A percentile compares a stretch with the other conserved stretches of the same genome.
Evolutionary conservation across 2,329 filamentous ascomycete genomes (phyloP).

Genomic region (Ceratocystis harringtonii): DNA sequence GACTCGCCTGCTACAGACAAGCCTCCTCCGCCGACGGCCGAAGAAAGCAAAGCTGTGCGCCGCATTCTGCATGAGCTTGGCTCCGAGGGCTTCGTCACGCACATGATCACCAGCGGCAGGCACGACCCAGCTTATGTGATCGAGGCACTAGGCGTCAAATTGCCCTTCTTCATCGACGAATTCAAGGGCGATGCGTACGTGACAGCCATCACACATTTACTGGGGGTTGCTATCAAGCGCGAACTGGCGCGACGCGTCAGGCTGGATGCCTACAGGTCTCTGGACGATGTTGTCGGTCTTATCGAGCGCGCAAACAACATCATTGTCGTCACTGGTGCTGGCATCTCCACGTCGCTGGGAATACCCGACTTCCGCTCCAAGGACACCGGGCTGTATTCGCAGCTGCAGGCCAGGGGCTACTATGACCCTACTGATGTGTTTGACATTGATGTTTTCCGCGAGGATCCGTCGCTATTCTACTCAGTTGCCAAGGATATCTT

Average conservation of each 20-base stretch:
- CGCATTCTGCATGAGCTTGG: conserved; percentile 12
- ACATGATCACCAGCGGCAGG: conserved; percentile 5
- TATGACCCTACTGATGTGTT: conserved; percentile 90
- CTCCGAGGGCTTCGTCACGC: conserved; percentile 3
- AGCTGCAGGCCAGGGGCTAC: conserved; percentile 61
- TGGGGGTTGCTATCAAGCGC: conserved; percentile 62
- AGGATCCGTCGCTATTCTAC: conserved; percentile 84
- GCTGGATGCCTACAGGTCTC: conserved; percentile 61
- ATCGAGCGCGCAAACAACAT: conserved; percentile 66
- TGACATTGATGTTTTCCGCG: conserved; percentile 71
- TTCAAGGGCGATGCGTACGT: conserved; percentile 7
- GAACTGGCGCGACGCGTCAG: conserved; percentile 74
- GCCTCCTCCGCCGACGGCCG: background rate
- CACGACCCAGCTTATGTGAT: conserved; percentile 5
- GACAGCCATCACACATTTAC: conserved; percentile 28
- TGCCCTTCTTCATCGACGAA: conserved; percentile 9
- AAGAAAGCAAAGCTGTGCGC: conserved; percentile 6
- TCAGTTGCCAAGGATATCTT: conserved; percentile 81
- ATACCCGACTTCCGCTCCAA: conserved; percentile 96
- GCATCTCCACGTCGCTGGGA: conserved; percentile 89
- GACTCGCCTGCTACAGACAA: background rate
- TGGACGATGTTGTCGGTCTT: conserved; percentile 73
- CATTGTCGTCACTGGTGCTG: conserved; percentile 84
- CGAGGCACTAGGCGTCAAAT: conserved; percentile 9
- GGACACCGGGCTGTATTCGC: conserved; percentile 78